Evolutionary conservation across 2,329 filamentous ascomycete species (phyloP).

Genomic region (Boeremia lycopersici): DNA sequence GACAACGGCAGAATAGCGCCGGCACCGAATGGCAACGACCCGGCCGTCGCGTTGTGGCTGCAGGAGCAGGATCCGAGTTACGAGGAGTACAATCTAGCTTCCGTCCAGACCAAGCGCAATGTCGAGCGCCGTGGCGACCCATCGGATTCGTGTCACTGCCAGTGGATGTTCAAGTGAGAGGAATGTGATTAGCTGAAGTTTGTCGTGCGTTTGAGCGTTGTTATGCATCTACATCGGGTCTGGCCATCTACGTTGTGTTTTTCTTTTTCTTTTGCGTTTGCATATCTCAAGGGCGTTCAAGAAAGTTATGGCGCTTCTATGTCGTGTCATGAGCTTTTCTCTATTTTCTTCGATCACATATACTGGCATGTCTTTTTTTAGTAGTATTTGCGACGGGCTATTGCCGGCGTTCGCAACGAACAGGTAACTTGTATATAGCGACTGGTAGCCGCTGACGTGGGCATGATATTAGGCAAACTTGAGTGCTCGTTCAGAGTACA

Average conservation of each 20-base stretch:
- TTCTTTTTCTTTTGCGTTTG: not conserved
- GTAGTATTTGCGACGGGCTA: not conserved
- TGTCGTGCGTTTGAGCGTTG: conserved; percentile 18
- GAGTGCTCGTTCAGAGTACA: not conserved
- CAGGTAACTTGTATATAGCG: conserved; percentile 14
- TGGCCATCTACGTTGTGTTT: not conserved
- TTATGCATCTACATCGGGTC: conserved; percentile 12
- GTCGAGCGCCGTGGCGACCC: conserved; percentile 34
- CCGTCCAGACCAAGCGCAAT: conserved; percentile 22
- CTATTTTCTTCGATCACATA: not conserved
- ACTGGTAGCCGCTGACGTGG: conserved; percentile 4
- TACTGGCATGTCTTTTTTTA: not conserved
- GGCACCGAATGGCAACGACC: conserved; percentile 39
- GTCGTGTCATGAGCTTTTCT: not conserved
- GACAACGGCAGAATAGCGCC: conserved; percentile 55
- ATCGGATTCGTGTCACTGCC: conserved; percentile 44
- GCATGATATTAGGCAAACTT: conserved; percentile 2
- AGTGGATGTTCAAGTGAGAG: conserved; percentile 47
- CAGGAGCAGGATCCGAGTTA: conserved; percentile 50
- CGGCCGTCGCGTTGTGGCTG: conserved; percentile 47
- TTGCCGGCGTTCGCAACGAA: not conserved
- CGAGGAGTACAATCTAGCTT: conserved; percentile 29
- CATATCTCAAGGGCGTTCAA: conserved; percentile 8
- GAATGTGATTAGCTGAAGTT: conserved; percentile 2
- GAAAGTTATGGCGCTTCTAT: conserved; percentile 4